These are phyloP conservation scores for Mycotypha africana DNA, from an alignment of 371 early-diverging fungal genomes.

Conservation along the genomic window DNA sequence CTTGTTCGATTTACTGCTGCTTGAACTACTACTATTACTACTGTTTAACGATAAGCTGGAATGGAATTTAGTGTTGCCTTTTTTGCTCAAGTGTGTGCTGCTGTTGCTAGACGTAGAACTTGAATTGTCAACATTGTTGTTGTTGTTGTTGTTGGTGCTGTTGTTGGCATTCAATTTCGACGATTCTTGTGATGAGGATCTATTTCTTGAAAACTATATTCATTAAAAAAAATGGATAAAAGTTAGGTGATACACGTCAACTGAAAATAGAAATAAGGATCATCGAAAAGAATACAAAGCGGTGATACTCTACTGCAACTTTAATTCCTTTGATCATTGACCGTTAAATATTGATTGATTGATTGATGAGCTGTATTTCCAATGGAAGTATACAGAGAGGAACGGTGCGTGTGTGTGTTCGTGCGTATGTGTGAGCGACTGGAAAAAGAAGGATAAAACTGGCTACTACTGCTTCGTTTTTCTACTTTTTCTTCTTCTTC, in stretches of 20 bases:
- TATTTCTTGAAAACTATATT: conserved; percentile 34
- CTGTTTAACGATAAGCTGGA: too few relatives aligned
- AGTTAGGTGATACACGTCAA: background rate
- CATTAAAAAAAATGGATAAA: background rate
- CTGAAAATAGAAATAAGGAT: too few relatives aligned
- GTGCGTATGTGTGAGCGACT: background rate
- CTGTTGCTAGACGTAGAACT: background rate
- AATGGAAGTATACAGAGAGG: background rate
- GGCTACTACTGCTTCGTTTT: too few relatives aligned
- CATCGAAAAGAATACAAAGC: too few relatives aligned
- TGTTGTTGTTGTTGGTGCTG: background rate
- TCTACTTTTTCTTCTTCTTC: too few relatives aligned
- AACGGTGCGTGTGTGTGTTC: background rate
- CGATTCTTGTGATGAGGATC: conserved; percentile 11
- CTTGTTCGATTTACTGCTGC: too few relatives aligned
- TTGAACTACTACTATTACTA: too few relatives aligned
- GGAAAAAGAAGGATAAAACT: too few relatives aligned
- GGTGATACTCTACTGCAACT: conserved; percentile 28
- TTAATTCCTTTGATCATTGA: conserved; percentile 42
- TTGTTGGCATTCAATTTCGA: background rate
- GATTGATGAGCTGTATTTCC: background rate
- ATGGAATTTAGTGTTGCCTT: too few relatives aligned
- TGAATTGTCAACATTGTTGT: background rate
- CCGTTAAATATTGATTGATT: background rate
- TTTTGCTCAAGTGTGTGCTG: background rate